phyloP scores from a whole-genome alignment of 2,329 filamentous ascomycete species.

The Aspergillus sp. region DNA sequence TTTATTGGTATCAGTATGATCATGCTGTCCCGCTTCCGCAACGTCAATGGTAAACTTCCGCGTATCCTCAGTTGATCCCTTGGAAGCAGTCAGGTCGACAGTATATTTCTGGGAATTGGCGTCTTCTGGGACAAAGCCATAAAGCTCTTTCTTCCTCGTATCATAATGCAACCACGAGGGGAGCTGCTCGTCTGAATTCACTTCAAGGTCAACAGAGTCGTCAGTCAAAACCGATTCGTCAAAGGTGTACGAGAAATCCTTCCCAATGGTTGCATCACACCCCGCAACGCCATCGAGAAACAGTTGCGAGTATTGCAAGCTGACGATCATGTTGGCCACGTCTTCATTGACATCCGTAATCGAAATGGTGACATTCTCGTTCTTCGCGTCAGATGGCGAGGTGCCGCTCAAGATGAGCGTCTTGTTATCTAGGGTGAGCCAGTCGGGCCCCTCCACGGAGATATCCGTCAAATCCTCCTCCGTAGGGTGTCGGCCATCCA shows the following conservation, averaged over 20 bases:
- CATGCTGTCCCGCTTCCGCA: constrained; percentile 13
- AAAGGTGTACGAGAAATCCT: constrained; percentile 44
- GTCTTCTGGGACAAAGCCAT: constrained; percentile 44
- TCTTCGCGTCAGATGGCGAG: constrained; percentile 52
- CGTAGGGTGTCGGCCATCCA: constrained; percentile 51
- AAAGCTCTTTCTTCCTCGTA: constrained; percentile 35
- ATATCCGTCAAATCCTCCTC: constrained; percentile 48
- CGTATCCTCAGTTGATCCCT: constrained; percentile 33
- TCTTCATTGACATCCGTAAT: constrained; percentile 56
- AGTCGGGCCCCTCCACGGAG: constrained; percentile 54
- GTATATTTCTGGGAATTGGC: constrained; percentile 32
- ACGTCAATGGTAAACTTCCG: constrained; percentile 40
- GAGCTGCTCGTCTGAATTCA: constrained; percentile 37
- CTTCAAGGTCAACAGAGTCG: constrained; percentile 35
- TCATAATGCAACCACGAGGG: constrained; percentile 47
- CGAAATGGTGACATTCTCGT: constrained; percentile 56
- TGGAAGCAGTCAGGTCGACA: constrained; percentile 39
- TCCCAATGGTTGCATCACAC: constrained; percentile 44
- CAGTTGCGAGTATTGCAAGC: constrained; percentile 38
- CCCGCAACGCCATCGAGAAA: constrained; percentile 39
- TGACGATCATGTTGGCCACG: constrained; percentile 51
- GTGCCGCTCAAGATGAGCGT: constrained; percentile 60
- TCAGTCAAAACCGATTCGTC: constrained; percentile 37
- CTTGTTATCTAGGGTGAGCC: constrained; percentile 60
- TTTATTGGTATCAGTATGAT: constrained; percentile 7